These are phyloP conservation scores for Xerocomellus chrysenteron DNA, from an alignment of 768 basidiomycete species.

Conservation along the genomic window DNA sequence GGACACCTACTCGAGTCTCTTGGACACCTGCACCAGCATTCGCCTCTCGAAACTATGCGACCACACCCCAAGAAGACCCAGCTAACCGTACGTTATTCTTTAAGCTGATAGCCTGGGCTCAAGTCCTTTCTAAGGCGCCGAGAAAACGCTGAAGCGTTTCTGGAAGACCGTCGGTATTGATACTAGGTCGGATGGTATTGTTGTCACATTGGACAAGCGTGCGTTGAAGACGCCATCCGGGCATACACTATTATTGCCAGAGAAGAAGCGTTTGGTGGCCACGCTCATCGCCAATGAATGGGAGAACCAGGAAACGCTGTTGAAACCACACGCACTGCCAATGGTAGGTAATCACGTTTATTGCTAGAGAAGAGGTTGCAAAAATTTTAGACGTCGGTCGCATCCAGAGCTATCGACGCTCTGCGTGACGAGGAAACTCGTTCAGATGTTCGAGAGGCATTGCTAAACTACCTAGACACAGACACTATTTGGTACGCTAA, in stretches of 20 bases:
- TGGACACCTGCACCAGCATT: not conserved
- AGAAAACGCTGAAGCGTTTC: conserved; percentile 84
- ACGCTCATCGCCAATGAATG: conserved; percentile 92
- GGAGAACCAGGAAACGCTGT: conserved; percentile 84
- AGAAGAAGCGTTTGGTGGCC: conserved; percentile 68
- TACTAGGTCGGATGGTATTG: conserved; percentile 47
- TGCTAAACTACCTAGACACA: conserved; percentile 88
- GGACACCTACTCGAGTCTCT: not conserved
- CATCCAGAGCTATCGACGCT: conserved; percentile 85
- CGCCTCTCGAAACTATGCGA: conserved; percentile 11
- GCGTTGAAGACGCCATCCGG: conserved; percentile 88
- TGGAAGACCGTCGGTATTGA: conserved; percentile 92
- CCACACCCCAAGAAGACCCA: conserved; percentile 39
- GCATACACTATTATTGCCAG: conserved; percentile 69
- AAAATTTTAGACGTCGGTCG: conserved; percentile 75
- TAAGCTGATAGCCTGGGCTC: not conserved
- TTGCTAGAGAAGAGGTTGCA: conserved; percentile 5
- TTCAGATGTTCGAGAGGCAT: conserved; percentile 58
- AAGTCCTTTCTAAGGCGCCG: conserved; percentile 59
- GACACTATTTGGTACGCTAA: conserved; percentile 82
- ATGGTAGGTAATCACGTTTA: conserved; percentile 54
- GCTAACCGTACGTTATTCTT: conserved; percentile 52
- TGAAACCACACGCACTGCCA: conserved; percentile 90
- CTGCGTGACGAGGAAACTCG: conserved; percentile 57
- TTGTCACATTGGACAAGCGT: conserved; percentile 78